Percentiles rank a stretch among this genome's conserved stretches.
phyloP scores from a whole-genome alignment of 805 yeast species.

The Kodamaea fukazawae region DNA sequence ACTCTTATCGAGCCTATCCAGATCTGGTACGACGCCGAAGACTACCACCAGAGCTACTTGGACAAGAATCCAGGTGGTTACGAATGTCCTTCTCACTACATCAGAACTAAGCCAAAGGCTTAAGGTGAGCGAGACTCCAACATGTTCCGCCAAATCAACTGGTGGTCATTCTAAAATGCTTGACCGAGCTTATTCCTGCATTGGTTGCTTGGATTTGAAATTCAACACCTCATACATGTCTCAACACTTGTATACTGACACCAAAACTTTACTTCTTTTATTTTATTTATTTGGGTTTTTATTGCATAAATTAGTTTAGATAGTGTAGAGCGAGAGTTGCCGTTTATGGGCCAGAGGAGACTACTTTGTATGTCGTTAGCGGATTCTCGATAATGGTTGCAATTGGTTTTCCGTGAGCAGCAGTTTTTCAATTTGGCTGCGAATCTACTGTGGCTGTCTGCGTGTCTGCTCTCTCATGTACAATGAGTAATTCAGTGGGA shows the following conservation, averaged over 20 bases:
- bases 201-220: slow-evolving; percentile 9
- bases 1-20: slow-evolving; percentile 68
- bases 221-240: slow-evolving; percentile 9
- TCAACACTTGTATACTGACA: slow-evolving; percentile 8
- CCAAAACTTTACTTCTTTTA: slow-evolving; percentile 1
- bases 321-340: no score
- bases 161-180: not conserved
- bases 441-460: no score
- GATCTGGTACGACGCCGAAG: slow-evolving; percentile 91
- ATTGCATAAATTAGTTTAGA: not conserved
- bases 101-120: slow-evolving; percentile 60
- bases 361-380: no score
- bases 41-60: slow-evolving; percentile 84
- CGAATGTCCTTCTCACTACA: slow-evolving; percentile 84
- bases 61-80: slow-evolving; percentile 81
- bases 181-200: slow-evolving; percentile 1
- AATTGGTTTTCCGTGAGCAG: no score
- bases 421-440: no score
- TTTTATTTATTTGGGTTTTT: not conserved
- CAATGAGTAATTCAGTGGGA: no score
- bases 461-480: no score
- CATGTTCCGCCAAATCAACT: not conserved
- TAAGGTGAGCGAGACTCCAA: slow-evolving; percentile 11
- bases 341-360: no score
- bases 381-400: no score